A percentile compares a stretch with the other conserved stretches of the same genome.
Conservation (phyloP, 2,329 filamentous ascomycete species). For the Aurifilum marmelostoma region DNA sequence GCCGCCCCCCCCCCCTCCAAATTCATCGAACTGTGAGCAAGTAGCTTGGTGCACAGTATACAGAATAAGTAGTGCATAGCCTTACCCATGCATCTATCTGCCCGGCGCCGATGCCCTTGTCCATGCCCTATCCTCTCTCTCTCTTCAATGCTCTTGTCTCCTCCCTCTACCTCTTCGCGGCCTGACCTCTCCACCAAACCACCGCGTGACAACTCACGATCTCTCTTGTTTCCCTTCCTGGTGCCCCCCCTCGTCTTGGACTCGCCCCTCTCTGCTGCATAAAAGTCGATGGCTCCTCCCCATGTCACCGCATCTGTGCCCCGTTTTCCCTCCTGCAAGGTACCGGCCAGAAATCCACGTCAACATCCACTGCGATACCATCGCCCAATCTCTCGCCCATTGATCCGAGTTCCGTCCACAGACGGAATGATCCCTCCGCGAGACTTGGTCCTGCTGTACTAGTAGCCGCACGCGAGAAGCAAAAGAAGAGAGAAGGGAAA, state of each 20-base stretch:
- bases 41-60: too few species aligned
- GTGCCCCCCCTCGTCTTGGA: background rate
- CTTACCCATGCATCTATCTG: background rate
- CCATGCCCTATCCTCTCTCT: background rate
- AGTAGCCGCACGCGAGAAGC: background rate
- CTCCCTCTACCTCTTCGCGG: background rate
- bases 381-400: conserved; percentile 22
- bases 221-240: conserved; percentile 9
- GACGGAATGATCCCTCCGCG: conserved; percentile 15
- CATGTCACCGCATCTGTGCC: conserved; percentile 19
- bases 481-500: background rate
- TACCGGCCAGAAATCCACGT: conserved; percentile 10
- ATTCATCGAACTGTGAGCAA: too few species aligned
- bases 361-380: conserved; percentile 9
- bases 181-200: conserved; percentile 17
- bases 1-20: too few species aligned
- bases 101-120: background rate
- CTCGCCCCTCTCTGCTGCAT: conserved; percentile 6
- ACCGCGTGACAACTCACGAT: conserved; percentile 29
- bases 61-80: too few species aligned
- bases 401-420: background rate
- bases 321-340: conserved; percentile 13
- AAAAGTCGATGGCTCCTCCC: conserved; percentile 18
- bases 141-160: background rate
- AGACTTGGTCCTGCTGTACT: background rate